These are phyloP conservation scores for Litsea cubeba DNA, from an alignment of 164 flowering plant genomes.

Conservation along the genomic window DNA sequence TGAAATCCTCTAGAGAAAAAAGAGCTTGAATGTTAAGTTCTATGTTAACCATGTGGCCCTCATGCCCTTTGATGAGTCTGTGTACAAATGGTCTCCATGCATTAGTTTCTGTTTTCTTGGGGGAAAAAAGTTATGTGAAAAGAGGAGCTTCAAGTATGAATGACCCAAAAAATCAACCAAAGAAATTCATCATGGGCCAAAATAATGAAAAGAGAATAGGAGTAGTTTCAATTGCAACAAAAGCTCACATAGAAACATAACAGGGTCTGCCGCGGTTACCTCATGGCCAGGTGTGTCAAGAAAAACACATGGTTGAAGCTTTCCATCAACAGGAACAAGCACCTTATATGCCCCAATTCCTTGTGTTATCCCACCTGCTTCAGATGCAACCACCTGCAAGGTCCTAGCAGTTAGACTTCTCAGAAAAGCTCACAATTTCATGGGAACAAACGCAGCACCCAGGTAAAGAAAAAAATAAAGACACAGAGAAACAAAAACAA, in stretches of 20 bases:
- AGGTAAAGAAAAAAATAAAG: background rate
- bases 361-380: conserved; percentile 98
- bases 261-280: conserved; percentile 33
- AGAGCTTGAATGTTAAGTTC: too few species aligned
- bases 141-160: background rate
- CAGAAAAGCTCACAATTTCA: background rate
- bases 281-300: conserved; percentile 99
- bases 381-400: conserved; percentile 83
- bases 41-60: background rate
- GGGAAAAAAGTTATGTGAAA: background rate
- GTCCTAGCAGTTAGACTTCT: conserved; percentile 10
- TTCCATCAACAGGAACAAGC: conserved; percentile 74
- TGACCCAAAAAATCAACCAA: background rate
- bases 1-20: too few species aligned
- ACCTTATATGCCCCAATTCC: conserved; percentile 97
- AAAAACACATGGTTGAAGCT: conserved; percentile 71
- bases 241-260: background rate
- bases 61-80: background rate
- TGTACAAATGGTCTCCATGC: background rate
- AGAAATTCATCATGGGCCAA: background rate
- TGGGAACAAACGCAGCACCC: background rate
- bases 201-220: background rate
- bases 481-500: background rate
- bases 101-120: background rate
- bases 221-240: background rate